Conservation (phyloP, 176 grass and related monocot species). For the Tuctoria greenei region DNA sequence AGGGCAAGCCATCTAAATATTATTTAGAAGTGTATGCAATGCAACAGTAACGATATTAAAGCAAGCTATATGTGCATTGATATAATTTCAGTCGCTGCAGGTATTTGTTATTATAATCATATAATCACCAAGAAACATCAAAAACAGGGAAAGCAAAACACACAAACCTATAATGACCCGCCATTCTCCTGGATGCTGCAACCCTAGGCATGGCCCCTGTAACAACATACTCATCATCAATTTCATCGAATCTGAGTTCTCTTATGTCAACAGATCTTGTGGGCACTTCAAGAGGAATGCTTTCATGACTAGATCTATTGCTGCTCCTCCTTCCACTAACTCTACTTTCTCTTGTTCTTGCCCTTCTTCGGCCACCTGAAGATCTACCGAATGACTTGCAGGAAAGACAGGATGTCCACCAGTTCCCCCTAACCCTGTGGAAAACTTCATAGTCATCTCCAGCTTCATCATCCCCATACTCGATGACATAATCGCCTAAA, state of each 20-base stretch:
- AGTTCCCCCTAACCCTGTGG: constrained; percentile 65
- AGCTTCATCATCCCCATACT: constrained; percentile 83
- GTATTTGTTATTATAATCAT: neutral
- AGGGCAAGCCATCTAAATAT: neutral
- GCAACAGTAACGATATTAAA: neutral
- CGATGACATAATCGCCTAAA: constrained; percentile 92
- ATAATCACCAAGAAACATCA: neutral
- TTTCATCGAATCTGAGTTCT: constrained; percentile 74
- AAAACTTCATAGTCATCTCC: constrained; percentile 81
- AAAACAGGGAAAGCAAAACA: neutral
- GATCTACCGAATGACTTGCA: constrained; percentile 66
- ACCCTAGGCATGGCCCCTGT: constrained; percentile 46
- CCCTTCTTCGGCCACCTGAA: constrained; percentile 55
- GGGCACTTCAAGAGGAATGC: constrained; percentile 50
- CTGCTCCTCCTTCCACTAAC: constrained; percentile 49
- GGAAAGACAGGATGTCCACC: constrained; percentile 82
- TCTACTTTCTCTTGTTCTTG: constrained; percentile 45
- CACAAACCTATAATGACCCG: constrained; percentile 62
- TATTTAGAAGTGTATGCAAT: neutral
- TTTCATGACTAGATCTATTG: constrained; percentile 55
- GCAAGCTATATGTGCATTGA: neutral
- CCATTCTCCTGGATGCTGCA: constrained; percentile 51
- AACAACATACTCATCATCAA: constrained; percentile 72
- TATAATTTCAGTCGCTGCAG: neutral
- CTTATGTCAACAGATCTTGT: constrained; percentile 64